Base-by-base conservation (phyloP, 768 basidiomycete genomes). In the Pleurotus tuoliensis region DNA sequence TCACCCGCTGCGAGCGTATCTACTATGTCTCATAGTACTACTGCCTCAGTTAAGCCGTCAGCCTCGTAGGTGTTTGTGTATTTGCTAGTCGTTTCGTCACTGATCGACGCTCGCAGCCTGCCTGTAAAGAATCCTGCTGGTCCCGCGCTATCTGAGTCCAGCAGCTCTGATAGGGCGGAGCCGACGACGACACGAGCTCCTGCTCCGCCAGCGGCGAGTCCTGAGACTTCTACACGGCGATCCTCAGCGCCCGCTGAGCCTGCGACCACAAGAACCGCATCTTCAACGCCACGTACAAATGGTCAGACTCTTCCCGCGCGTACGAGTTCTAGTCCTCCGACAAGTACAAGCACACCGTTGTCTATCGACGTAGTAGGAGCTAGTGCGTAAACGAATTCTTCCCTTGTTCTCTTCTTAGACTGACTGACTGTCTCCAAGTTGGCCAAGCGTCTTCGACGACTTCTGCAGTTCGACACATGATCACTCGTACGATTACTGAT, bases 401-500 rank as follows among this genome's bases (percentile, higher is more conserved):
- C 8, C 18, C 15, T n/a, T 6, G 9, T 51, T 3, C 8, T 20
- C 1, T 27, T 13, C 25, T 7, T 16, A 34, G 9, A 18, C 5
- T 18, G 9, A 18, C 5, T 18, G 15, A 53, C 20, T 8, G 27
- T 40, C 18, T 22, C 9, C 16, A 5, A 53, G 51, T 53, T 20
- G 38, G 39, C 12, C 51, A 40, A 25, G 24, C 11, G 9, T 34
- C 30, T 11, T 53, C 51, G 16, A 40, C 38, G 3, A 18, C 41
- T 2, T 16, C 51, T 8, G 37, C 27, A 16, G 16, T 22, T n/a
- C 51, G 51, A 15, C 41, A 37, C 20, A 53, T 38, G 51, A 53
- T 62, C 20, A 76, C 77, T 11, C 73, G 74, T 60, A 80, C 78
- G 3, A 67, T 74, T 43, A 76, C 71, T 2, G 73, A 74, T 50